A percentile compares a stretch with the other conserved stretches of the same genome.
phyloP scores from a whole-genome alignment of 306 rosid genomes.

The Trichosanthes cucumerina region DNA sequence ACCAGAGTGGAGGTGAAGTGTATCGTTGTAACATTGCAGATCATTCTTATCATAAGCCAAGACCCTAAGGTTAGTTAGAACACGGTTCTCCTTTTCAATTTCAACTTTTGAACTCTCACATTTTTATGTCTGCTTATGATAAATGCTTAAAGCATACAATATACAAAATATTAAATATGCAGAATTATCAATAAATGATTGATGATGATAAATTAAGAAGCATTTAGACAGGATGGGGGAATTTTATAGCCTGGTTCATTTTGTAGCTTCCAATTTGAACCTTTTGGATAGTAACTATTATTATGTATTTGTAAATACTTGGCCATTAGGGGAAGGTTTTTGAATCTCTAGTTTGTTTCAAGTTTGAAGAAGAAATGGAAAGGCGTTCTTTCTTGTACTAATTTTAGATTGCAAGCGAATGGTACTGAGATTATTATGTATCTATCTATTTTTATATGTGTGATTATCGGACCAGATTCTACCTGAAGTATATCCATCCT shows the following conservation, averaged over 20 bases:
- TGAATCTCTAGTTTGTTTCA: neutral
- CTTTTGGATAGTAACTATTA: neutral
- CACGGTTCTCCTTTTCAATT: neutral
- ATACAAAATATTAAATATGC: neutral
- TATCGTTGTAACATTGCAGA: neutral
- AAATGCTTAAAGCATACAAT: neutral
- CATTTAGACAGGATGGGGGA: neutral
- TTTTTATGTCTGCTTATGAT: neutral
- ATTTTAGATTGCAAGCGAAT: neutral
- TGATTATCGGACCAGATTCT: neutral
- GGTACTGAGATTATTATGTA: neutral
- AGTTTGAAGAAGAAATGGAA: neutral
- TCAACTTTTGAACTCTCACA: neutral
- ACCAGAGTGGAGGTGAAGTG: neutral
- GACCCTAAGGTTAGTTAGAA: neutral
- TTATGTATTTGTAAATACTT: neutral
- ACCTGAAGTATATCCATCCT: neutral
- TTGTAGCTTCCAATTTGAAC: neutral
- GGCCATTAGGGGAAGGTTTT: neutral
- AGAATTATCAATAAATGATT: neutral
- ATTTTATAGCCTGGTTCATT: neutral
- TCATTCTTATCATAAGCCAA: neutral
- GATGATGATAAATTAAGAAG: neutral
- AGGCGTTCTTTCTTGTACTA: neutral
- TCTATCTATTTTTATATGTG: neutral